Percentiles rank a stretch among this genome's conserved stretches.
These are phyloP conservation scores for Saturnispora serradocipensis DNA, from an alignment of 805 yeast genomes.

Conservation along the genomic window DNA sequence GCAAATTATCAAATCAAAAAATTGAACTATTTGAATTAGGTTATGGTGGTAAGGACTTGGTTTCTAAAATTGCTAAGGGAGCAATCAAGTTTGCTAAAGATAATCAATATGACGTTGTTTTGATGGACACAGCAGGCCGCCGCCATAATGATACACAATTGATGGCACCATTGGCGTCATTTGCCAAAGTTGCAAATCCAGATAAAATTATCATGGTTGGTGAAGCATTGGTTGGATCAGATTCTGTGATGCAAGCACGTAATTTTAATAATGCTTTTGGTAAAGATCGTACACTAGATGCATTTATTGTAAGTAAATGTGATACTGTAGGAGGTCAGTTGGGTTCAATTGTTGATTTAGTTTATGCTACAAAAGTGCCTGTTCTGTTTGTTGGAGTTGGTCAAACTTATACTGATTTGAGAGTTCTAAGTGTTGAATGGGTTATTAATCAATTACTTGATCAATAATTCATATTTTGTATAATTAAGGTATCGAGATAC, in stretches of 20 bases:
- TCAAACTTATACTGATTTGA: constrained; percentile 89
- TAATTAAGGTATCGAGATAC: not conserved
- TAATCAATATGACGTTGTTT: constrained; percentile 68
- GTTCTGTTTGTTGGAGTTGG: constrained; percentile 94
- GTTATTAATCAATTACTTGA: constrained; percentile 43
- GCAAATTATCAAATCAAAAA: constrained; percentile 47
- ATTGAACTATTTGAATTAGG: constrained; percentile 90
- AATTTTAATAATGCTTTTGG: constrained; percentile 94
- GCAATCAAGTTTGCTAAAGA: constrained; percentile 75
- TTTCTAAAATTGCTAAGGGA: constrained; percentile 84
- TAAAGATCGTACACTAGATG: constrained; percentile 67
- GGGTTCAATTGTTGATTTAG: constrained; percentile 97
- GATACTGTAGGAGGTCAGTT: constrained; percentile 96
- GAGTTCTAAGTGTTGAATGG: constrained; percentile 85
- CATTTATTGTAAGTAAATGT: constrained; percentile 87
- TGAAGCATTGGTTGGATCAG: constrained; percentile 96
- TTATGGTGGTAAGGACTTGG: constrained; percentile 91
- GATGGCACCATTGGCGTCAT: constrained; percentile 92
- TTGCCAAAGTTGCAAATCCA: constrained; percentile 92
- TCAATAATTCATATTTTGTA: not conserved
- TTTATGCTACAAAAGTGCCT: constrained; percentile 91
- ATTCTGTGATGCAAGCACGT: constrained; percentile 89
- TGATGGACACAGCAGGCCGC: constrained; percentile 96
- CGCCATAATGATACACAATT: constrained; percentile 89
- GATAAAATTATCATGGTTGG: constrained; percentile 98